Conservation (phyloP, 2,329 filamentous ascomycete species). For the Alternaria gaisen region DNA sequence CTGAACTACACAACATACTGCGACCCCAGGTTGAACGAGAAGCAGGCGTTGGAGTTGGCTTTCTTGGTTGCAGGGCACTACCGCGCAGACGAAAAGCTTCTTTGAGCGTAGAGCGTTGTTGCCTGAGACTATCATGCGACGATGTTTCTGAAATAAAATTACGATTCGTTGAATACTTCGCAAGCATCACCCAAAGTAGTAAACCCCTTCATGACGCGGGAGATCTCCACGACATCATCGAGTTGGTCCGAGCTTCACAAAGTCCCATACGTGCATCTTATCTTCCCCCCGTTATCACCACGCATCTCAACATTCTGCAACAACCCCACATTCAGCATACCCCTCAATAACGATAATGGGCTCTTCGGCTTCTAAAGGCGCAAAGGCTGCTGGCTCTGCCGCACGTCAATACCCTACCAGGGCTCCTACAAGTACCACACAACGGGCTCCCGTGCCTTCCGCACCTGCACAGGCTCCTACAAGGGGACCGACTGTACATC, state of each 20-base stretch:
- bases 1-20: slow-evolving; percentile 96
- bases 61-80: slow-evolving; percentile 92
- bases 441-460: slow-evolving; percentile 40
- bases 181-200: slow-evolving; percentile 6
- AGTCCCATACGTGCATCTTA: slow-evolving; percentile 20
- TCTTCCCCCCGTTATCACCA: slow-evolving; percentile 32
- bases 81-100: slow-evolving; percentile 54
- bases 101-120: not conserved
- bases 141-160: not conserved
- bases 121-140: not conserved
- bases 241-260: slow-evolving; percentile 14
- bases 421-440: slow-evolving; percentile 50
- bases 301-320: slow-evolving; percentile 35
- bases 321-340: slow-evolving; percentile 18
- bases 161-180: not conserved
- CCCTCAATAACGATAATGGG: slow-evolving; percentile 58
- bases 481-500: slow-evolving; percentile 54
- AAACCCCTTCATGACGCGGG: slow-evolving; percentile 1
- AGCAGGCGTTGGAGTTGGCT: slow-evolving; percentile 93
- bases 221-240: slow-evolving; percentile 15
- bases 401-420: slow-evolving; percentile 66
- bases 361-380: slow-evolving; percentile 66
- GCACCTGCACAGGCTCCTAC: slow-evolving; percentile 39
- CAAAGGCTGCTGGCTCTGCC: slow-evolving; percentile 59
- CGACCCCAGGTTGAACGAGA: slow-evolving; percentile 94